A percentile compares a stretch with the other conserved stretches of the same genome.
phyloP scores from a whole-genome alignment of 1,284 basidiomycete species.

The Hymenochaete sp. region DNA sequence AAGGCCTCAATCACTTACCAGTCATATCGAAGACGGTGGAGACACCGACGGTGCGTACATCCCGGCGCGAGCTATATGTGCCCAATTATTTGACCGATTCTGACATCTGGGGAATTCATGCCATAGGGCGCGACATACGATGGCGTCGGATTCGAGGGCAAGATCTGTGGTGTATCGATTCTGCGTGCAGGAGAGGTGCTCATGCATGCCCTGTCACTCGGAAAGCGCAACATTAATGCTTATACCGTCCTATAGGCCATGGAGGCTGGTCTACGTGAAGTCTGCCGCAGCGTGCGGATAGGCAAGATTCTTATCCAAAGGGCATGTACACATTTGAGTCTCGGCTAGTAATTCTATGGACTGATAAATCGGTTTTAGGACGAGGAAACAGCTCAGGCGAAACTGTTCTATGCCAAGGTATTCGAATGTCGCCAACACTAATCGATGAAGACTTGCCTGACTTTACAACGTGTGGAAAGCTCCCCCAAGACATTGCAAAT shows the following conservation, averaged over 20 bases:
- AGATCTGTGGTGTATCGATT: constrained; percentile 93
- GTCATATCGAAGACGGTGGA: constrained; percentile 77
- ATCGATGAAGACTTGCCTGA: constrained; percentile 21
- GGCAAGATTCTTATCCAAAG: constrained; percentile 94
- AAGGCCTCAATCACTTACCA: constrained; percentile 93
- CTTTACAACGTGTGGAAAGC: no score
- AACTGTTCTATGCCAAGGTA: constrained; percentile 84
- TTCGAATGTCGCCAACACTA: constrained; percentile 9
- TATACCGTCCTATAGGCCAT: constrained; percentile 53
- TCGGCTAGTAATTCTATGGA: constrained; percentile 10
- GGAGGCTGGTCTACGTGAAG: constrained; percentile 90
- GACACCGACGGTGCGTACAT: constrained; percentile 66
- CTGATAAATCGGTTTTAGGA: constrained; percentile 44
- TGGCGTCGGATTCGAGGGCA: constrained; percentile 87
- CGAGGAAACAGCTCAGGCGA: constrained; percentile 84
- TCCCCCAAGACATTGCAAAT: constrained; percentile 86
- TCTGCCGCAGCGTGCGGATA: constrained; percentile 85
- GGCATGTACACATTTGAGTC: constrained; percentile 33
- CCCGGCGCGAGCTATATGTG: background rate
- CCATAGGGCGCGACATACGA: constrained; percentile 69
- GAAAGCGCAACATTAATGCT: background rate
- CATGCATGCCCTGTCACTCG: constrained; percentile 25
- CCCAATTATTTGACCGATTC: background rate
- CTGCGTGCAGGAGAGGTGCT: constrained; percentile 77
- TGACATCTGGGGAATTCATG: background rate